Evolutionary conservation across 2,329 filamentous ascomycete species (phyloP), one percentile per base, ranked within the genome.

Genomic region (Coccinonectria pachysandricola): DNA sequence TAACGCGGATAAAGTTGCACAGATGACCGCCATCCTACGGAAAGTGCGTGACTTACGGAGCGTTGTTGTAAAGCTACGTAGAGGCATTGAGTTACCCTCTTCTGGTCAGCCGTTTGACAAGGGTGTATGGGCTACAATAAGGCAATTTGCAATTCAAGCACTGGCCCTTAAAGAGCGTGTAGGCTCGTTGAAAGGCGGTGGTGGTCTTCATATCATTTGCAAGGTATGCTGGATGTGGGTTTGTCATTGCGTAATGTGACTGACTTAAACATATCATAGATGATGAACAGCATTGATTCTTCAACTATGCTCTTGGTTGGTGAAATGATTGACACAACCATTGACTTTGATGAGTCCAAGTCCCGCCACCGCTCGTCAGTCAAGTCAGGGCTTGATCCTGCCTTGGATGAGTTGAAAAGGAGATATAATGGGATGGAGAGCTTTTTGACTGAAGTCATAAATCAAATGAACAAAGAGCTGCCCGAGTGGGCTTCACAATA

Each of bases 301-400:
- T 34, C 5, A 12, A n/a, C 27, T 12, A 16, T 23, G 16, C 42
- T 79, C 65, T 54, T 82, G n/a, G 46, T 75, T 5, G 59, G 71
- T 10, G 61, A n/a, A n/a, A n/a, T n/a, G n/a, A 80, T 96, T 26
- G 71, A 72, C 21, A 70, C 77, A 28, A 79, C 76, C 9, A 70
- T 94, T 24, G 85, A 95, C 48, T 87, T 95, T 41, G 71, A 86
- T 16, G 68, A 74, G 32, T 88, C 84, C 0, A 73, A 74, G 30
- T 66, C 76, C 24, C 72, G 79, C 37, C 71, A 73, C 30, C 75
- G 81, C 13, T 82, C 79, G 2, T 75, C 84, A 3, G 76, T 98
- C 8, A 72, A 71, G 25, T 55, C 68, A 12, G 82, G 84, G 0
- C 57, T 94, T 9, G 79, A 91, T 45, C 54, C 64, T 15, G 68